Evolutionary conservation across 176 grass and related monocot species (phyloP).

Genomic region (Raddia distichophylla): DNA sequence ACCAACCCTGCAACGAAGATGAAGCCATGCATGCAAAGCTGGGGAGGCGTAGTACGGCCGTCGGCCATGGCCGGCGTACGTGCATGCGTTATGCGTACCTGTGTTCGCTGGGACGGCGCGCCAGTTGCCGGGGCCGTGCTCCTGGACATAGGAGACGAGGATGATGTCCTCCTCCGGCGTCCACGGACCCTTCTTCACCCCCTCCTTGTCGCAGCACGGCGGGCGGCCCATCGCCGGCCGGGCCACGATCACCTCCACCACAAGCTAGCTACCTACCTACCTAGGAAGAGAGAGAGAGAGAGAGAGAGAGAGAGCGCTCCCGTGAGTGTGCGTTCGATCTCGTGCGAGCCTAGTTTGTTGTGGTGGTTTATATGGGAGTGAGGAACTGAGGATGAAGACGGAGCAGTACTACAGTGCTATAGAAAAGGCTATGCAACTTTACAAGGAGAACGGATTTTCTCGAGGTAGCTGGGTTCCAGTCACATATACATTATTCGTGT

Average conservation of each 20-base stretch:
- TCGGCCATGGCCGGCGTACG: neutral
- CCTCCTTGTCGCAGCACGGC: conserved; percentile 66
- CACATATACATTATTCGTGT: too few species aligned
- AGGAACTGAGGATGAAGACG: too few species aligned
- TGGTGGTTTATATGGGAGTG: too few species aligned
- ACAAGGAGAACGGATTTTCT: too few species aligned
- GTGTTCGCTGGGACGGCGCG: conserved; percentile 58
- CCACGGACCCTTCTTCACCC: conserved; percentile 89
- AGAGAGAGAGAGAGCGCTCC: neutral
- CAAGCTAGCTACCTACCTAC: neutral
- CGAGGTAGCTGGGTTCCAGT: too few species aligned
- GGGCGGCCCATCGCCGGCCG: conserved; percentile 53
- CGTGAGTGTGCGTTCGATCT: too few species aligned
- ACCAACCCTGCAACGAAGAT: neutral
- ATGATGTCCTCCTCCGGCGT: conserved; percentile 84
- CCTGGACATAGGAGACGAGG: conserved; percentile 82
- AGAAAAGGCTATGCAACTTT: too few species aligned
- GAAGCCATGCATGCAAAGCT: neutral
- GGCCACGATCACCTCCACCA: neutral
- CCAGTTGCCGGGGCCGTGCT: conserved; percentile 81
- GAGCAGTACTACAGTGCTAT: too few species aligned
- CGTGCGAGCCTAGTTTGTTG: too few species aligned
- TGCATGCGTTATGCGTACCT: conserved; percentile 24
- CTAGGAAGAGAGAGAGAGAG: neutral
- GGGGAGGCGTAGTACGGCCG: neutral